A percentile compares a stretch with the other conserved stretches of the same genome.
Evolutionary conservation across 129 eudicot genomes (phyloP).

Genomic region (Cynara cardunculus): DNA sequence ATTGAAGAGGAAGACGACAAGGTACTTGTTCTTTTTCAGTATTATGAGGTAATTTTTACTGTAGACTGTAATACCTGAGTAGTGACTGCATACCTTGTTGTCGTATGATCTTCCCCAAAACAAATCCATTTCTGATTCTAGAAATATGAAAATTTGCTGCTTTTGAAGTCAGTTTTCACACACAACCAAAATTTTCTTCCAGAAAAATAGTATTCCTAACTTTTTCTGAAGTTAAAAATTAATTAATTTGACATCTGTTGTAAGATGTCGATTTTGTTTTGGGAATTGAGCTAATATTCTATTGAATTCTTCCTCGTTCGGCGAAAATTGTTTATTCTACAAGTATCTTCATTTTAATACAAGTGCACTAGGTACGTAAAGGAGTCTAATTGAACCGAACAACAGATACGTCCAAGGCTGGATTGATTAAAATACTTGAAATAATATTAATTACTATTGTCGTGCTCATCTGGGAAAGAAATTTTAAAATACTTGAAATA

Average conservation of each 20-base stretch:
- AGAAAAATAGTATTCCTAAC: not conserved
- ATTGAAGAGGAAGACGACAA: slow-evolving; percentile 23
- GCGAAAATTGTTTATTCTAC: not conserved
- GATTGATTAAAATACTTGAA: not conserved
- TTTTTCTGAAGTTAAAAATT: not conserved
- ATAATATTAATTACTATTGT: too few relatives aligned
- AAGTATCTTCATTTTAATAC: not conserved
- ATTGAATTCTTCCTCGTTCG: not conserved
- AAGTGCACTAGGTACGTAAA: not conserved
- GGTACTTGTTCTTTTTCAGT: slow-evolving; percentile 9
- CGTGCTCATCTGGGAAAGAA: not conserved
- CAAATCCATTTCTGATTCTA: not conserved
- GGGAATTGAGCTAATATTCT: not conserved
- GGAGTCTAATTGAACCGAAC: not conserved
- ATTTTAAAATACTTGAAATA: not conserved
- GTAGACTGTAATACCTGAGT: not conserved
- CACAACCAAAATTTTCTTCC: not conserved
- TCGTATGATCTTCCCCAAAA: slow-evolving; percentile 1
- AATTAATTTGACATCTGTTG: not conserved
- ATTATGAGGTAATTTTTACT: slow-evolving; percentile 7
- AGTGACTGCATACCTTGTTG: not conserved
- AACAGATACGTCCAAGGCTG: not conserved
- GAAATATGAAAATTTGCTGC: not conserved
- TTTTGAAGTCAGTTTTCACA: not conserved
- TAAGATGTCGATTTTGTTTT: not conserved